Evolutionary conservation across 2,329 filamentous ascomycete genomes (phyloP).

Genomic region (Stagonosporopsis chrysanthemi): DNA sequence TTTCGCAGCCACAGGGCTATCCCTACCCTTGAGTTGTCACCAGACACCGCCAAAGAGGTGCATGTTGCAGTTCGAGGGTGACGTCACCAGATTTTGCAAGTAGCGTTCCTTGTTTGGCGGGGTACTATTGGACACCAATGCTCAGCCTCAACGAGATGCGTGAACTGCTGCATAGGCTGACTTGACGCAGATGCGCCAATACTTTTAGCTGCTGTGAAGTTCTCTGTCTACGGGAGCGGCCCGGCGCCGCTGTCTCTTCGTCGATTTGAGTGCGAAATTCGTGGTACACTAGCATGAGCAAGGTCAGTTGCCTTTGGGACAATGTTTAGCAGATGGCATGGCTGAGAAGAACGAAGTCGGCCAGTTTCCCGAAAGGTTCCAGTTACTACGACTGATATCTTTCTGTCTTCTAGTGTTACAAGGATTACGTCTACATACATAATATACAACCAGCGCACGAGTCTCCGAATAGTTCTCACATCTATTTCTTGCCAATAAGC

Average conservation of each 20-base stretch:
- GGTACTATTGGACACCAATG: not conserved
- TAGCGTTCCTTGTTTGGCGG: conserved; percentile 1
- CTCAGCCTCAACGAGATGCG: conserved; percentile 25
- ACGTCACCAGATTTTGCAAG: conserved; percentile 27
- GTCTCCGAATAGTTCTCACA: not conserved
- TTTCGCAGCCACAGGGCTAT: conserved; percentile 25
- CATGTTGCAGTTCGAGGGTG: conserved; percentile 22
- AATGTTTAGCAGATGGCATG: not conserved
- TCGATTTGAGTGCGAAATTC: not conserved
- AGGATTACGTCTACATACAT: conserved; percentile 4
- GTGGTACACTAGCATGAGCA: not conserved
- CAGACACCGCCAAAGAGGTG: conserved; percentile 24
- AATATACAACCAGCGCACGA: conserved; percentile 1
- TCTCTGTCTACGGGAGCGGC: conserved; percentile 8
- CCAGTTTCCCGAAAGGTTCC: not conserved
- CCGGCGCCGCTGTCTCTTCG: conserved; percentile 5
- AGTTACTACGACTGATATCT: not conserved
- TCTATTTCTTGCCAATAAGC: conserved; percentile 31
- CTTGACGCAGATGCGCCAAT: not conserved
- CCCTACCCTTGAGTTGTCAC: conserved; percentile 27
- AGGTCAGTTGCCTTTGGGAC: not conserved
- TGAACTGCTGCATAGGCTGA: conserved; percentile 9
- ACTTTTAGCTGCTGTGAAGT: not conserved
- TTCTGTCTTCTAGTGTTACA: conserved; percentile 9
- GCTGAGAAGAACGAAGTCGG: not conserved